Conservation (phyloP, 495 filamentous ascomycete species). For the Penicillium bialowiezense region DNA sequence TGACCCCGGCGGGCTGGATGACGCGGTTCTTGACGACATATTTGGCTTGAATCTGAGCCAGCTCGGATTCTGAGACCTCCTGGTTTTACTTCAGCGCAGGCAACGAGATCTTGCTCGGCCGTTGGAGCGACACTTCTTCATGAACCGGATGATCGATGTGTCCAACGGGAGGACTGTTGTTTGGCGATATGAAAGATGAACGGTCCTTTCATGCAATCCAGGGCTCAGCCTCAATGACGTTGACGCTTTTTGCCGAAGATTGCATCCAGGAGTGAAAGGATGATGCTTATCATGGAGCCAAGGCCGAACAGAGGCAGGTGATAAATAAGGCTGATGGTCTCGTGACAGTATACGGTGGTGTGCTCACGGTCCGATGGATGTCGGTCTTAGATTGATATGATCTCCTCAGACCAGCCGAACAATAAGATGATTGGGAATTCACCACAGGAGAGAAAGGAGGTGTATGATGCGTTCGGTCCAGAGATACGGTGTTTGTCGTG, state of each 20-base stretch:
- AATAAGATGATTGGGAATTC: not conserved
- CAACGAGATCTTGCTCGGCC: constrained; percentile 47
- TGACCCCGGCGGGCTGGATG: constrained; percentile 4
- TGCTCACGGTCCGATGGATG: not conserved
- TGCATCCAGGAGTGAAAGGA: constrained; percentile 8
- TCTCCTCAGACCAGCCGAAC: not conserved
- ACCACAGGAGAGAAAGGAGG: not conserved
- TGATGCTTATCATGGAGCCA: constrained; percentile 14
- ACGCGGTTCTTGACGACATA: constrained; percentile 15
- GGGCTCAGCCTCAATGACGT: constrained; percentile 5
- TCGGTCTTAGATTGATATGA: not conserved
- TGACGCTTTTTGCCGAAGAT: constrained; percentile 13
- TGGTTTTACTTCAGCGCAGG: constrained; percentile 4
- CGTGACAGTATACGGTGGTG: constrained; percentile 1
- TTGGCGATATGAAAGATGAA: not conserved
- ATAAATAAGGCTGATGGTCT: constrained; percentile 4
- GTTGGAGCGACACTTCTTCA: constrained; percentile 29
- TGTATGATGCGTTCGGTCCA: constrained; percentile 9
- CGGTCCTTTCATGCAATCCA: constrained; percentile 1
- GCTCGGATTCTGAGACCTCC: not conserved
- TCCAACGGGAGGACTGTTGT: no score
- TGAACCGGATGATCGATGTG: constrained; percentile 27
- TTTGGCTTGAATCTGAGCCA: not conserved
- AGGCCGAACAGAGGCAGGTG: constrained; percentile 1
- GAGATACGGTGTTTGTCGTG: constrained; percentile 22